Conservation (phyloP, 129 eudicot species). For the Flaveria linearis region DNA sequence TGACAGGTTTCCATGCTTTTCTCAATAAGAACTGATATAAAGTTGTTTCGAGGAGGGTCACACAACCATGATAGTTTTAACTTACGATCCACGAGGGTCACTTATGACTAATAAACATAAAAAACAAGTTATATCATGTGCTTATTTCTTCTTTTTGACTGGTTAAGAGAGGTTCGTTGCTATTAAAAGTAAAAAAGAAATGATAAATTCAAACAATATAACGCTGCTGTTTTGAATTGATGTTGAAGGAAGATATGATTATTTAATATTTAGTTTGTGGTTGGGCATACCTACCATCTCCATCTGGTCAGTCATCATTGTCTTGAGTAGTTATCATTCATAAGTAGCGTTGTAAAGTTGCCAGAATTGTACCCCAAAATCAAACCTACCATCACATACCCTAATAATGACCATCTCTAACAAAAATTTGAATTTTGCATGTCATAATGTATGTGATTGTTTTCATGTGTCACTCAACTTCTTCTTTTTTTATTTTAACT, state of each 20-base stretch:
- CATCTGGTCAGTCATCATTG: constrained; percentile 22
- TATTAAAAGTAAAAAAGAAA: no score
- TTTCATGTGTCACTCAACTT: background rate
- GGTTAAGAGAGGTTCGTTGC: no score
- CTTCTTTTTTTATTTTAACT: no score
- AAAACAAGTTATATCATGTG: no score
- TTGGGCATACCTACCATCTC: constrained; percentile 29
- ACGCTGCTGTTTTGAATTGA: background rate
- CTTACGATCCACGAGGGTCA: no score
- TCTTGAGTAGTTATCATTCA: constrained; percentile 4
- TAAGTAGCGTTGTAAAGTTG: constrained; percentile 25
- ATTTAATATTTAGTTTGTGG: constrained; percentile 18
- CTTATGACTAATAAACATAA: no score
- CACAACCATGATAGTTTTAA: no score
- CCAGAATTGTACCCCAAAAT: constrained; percentile 32
- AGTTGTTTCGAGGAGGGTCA: no score
- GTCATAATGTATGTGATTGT: background rate
- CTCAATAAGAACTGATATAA: no score
- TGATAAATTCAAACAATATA: background rate
- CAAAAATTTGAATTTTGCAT: background rate
- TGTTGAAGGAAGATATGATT: background rate
- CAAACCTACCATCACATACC: constrained; percentile 33
- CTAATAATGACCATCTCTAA: constrained; percentile 6
- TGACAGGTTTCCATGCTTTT: no score
- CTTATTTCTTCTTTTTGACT: no score